Base-by-base conservation (phyloP, 192 early-diverging fungal species). In the Gryganskiella cystojenkinii region DNA sequence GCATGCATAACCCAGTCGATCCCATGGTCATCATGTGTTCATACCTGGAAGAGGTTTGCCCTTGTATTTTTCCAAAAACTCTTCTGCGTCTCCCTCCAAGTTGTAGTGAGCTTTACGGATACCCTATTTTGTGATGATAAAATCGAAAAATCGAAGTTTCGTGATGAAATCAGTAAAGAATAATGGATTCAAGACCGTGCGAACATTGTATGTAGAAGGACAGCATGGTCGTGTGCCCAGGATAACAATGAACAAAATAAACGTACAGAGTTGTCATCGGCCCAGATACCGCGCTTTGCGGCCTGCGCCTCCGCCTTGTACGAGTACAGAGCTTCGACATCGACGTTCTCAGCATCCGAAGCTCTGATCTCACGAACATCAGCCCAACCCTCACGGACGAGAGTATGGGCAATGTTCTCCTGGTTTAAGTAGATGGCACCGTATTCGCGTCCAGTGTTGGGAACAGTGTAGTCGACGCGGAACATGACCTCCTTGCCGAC, bases 401-500 rank as follows among this genome's bases (percentile, higher is more conserved):
- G 64, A 31, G 92, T 70, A 58, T 91, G 75, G 54, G 95, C 83
- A 19, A 98, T 80, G 69, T 93, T 92, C 40, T 86, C 86, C 55
- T 80, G 71, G 44, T 80, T 72, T 11, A 90, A 45, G 45, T 60
- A 75, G 10, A 86, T 55, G 22, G 82, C 80, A 24, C 91, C 91
- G 66, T 89, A 92, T 65, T 94, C 93, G 67, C 92, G 87, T 33
- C 71, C 79, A 56, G 85, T 84, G 72, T 83, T 85, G 31, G 91
- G 88, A 4, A 90, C 87, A 9, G 87, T 94, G 84, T 95, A 94
- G 45, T 94, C 94, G 30, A 91, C 81, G 19, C 86, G 84, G 86
- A 95, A 96, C 52, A 83, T 79, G 37, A 98, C 92, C 56, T 96
- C 91, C 76, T 97, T 97, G 10, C 96, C 96, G 15, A 96, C 92